These are phyloP conservation scores for Drechslerella stenobrocha DNA, from an alignment of 2,329 filamentous ascomycete species.

Conservation along the genomic window DNA sequence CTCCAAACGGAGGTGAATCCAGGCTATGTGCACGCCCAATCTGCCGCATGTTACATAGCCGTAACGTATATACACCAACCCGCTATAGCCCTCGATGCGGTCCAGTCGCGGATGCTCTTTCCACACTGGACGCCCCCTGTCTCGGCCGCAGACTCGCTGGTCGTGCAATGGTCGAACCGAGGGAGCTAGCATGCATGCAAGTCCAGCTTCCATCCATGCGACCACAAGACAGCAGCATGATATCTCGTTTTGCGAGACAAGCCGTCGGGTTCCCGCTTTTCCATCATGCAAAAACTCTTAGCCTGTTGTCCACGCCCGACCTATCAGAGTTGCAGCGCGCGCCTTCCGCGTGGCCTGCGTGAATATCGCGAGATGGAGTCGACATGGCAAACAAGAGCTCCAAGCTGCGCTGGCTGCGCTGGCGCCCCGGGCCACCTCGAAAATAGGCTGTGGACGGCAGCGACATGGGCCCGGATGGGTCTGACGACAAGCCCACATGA, in stretches of 20 bases:
- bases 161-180: conserved; percentile 17
- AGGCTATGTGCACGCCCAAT: background rate
- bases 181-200: conserved; percentile 29
- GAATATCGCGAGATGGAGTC: background rate
- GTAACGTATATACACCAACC: background rate
- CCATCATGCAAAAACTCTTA: no score
- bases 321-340: background rate
- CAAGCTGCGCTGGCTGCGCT: no score
- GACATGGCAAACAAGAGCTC: no score
- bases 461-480: no score
- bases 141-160: background rate
- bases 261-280: no score
- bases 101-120: background rate
- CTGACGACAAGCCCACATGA: conserved; percentile 9
- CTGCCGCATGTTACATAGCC: conserved; percentile 3
- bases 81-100: background rate
- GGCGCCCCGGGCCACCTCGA: no score
- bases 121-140: background rate
- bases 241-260: no score
- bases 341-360: background rate
- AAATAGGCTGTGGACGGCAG: no score
- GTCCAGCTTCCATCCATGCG: background rate
- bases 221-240: no score
- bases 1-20: background rate
- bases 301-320: background rate